These are phyloP conservation scores for Alternaria gaisen DNA, from an alignment of 2,329 filamentous ascomycete species.

Conservation along the genomic window DNA sequence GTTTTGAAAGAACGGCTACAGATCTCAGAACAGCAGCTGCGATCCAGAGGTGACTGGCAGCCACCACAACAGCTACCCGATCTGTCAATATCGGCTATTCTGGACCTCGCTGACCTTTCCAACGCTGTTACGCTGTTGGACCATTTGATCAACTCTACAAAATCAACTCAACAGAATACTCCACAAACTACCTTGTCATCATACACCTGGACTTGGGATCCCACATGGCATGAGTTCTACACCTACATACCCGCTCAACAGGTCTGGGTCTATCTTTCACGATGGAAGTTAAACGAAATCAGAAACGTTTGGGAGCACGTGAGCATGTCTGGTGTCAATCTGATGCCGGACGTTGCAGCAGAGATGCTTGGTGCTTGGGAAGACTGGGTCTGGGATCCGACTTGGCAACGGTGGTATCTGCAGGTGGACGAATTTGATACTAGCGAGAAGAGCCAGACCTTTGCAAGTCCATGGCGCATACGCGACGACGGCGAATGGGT, in stretches of 20 bases:
- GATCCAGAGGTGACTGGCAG: conserved; percentile 17
- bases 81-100: conserved; percentile 5
- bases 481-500: conserved; percentile 21
- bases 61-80: conserved; percentile 1
- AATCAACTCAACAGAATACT: not conserved
- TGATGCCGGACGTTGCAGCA: conserved; percentile 17
- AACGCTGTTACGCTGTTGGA: conserved; percentile 19
- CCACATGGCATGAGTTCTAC: conserved; percentile 25
- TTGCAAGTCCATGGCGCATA: conserved; percentile 24
- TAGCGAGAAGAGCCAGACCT: conserved; percentile 13
- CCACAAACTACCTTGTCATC: conserved; percentile 13
- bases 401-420: conserved; percentile 26
- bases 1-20: conserved; percentile 9
- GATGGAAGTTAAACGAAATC: conserved; percentile 19
- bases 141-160: conserved; percentile 11
- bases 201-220: conserved; percentile 25
- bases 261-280: conserved; percentile 21
- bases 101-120: conserved; percentile 23
- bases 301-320: conserved; percentile 22
- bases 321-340: conserved; percentile 6
- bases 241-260: conserved; percentile 13
- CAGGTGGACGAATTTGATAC: conserved; percentile 4
- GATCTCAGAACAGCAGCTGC: conserved; percentile 3
- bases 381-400: conserved; percentile 32
- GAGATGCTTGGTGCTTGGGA: conserved; percentile 28